Evolutionary conservation across 768 basidiomycete species (phyloP).

Genomic region (Hygrocybe coccinea): DNA sequence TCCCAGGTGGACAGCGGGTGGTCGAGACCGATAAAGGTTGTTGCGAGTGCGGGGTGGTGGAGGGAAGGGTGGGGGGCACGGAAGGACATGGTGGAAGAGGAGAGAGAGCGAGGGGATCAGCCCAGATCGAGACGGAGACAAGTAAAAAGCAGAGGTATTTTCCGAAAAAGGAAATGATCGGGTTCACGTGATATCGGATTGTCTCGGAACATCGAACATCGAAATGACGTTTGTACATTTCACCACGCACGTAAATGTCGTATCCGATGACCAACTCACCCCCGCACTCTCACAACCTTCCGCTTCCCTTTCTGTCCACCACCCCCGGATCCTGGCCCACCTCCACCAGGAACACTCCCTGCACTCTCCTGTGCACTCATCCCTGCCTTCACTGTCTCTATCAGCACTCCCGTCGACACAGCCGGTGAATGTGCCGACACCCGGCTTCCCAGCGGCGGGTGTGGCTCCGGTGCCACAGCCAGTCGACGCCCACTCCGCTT

Average conservation of each 20-base stretch:
- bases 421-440: slow-evolving; percentile 79
- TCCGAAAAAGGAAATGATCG: slow-evolving; percentile 30
- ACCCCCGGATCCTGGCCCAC: slow-evolving; percentile 36
- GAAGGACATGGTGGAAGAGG: slow-evolving; percentile 27
- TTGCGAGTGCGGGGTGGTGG: slow-evolving; percentile 51
- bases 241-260: too few relatives aligned
- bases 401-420: slow-evolving; percentile 67
- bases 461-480: slow-evolving; percentile 72
- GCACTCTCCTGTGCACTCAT: slow-evolving; percentile 63
- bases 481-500: slow-evolving; percentile 41
- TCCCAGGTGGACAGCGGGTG: slow-evolving; percentile 57
- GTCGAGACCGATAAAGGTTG: slow-evolving; percentile 62
- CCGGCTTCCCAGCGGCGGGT: slow-evolving; percentile 66
- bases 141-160: slow-evolving; percentile 24
- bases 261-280: not conserved
- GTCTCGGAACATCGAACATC: not conserved
- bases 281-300: slow-evolving; percentile 73
- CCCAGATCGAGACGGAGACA: not conserved
- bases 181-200: slow-evolving; percentile 10
- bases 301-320: slow-evolving; percentile 66
- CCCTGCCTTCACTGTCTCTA: slow-evolving; percentile 82
- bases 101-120: slow-evolving; percentile 1
- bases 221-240: too few relatives aligned
- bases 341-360: slow-evolving; percentile 30
- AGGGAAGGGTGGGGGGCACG: slow-evolving; percentile 31